phyloP scores from a whole-genome alignment of 192 early-diverging fungal genomes.

The Coemansia sp. region DNA sequence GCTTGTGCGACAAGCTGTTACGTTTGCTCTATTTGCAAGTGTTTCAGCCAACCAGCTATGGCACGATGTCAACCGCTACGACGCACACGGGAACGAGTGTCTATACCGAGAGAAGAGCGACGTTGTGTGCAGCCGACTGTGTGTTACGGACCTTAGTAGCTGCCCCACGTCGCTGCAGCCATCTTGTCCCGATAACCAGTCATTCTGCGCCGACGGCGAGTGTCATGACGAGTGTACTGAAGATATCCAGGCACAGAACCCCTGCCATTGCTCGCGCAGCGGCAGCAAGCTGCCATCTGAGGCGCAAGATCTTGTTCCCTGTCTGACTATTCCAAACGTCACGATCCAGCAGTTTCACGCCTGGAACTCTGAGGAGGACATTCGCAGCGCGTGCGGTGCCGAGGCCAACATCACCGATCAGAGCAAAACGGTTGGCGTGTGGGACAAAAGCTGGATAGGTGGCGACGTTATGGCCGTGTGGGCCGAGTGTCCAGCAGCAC shows the following conservation, averaged over 20 bases:
- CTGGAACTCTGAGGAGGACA: not conserved
- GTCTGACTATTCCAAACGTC: not conserved
- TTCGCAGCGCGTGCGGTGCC: not conserved
- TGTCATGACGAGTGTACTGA: conserved; percentile 20
- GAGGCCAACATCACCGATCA: not conserved
- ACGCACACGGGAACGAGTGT: conserved; percentile 54
- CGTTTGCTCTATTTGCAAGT: not conserved
- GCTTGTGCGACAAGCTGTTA: not conserved
- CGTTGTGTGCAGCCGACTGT: conserved; percentile 49
- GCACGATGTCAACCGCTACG: conserved; percentile 55
- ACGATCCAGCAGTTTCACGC: not conserved
- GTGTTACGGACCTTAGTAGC: conserved; percentile 27
- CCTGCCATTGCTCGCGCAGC: not conserved
- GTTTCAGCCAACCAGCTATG: conserved; percentile 22
- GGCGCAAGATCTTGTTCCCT: not conserved
- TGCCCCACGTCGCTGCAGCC: conserved; percentile 41
- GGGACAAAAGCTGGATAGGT: not conserved
- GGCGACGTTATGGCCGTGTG: not conserved
- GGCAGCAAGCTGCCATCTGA: not conserved
- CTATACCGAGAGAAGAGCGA: conserved; percentile 29
- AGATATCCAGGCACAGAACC: not conserved
- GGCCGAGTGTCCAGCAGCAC: not conserved
- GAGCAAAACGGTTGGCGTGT: not conserved
- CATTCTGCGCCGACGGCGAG: conserved; percentile 55
- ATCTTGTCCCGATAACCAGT: conserved; percentile 33